A percentile compares a stretch with the other conserved stretches of the same genome.
phyloP scores from a whole-genome alignment of 306 rosid genomes.

The Echinosophora koreensis region DNA sequence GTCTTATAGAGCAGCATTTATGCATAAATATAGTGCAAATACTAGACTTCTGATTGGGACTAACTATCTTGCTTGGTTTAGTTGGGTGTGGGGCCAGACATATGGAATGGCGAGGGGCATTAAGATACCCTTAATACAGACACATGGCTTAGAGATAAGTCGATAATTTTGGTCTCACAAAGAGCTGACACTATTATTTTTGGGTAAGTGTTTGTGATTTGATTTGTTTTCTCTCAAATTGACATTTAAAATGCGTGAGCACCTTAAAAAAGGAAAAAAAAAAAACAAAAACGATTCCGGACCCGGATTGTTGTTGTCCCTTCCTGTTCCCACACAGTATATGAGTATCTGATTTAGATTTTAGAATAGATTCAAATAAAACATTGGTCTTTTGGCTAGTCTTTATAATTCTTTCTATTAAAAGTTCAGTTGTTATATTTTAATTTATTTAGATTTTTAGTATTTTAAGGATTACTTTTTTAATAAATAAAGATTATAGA shows the following conservation, averaged over 20 bases:
- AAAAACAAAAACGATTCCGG: neutral
- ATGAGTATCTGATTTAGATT: neutral
- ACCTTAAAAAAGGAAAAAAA: too few relatives aligned
- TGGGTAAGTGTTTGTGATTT: slow-evolving; percentile 18
- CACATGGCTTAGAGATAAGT: slow-evolving; percentile 52
- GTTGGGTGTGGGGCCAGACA: slow-evolving; percentile 44
- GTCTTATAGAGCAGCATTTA: slow-evolving; percentile 34
- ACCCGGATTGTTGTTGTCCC: slow-evolving; percentile 5
- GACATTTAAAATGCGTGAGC: slow-evolving; percentile 33
- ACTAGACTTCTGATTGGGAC: slow-evolving; percentile 62
- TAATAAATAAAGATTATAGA: too few relatives aligned
- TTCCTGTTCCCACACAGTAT: neutral
- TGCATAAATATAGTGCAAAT: slow-evolving; percentile 39
- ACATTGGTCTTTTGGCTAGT: too few relatives aligned
- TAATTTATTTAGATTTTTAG: too few relatives aligned
- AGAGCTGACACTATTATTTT: slow-evolving; percentile 50
- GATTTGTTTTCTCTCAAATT: slow-evolving; percentile 41
- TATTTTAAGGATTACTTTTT: too few relatives aligned
- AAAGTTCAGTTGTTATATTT: too few relatives aligned
- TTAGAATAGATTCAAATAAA: neutral
- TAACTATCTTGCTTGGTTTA: slow-evolving; percentile 48
- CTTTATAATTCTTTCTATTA: too few relatives aligned
- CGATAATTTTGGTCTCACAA: slow-evolving; percentile 56
- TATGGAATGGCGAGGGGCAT: slow-evolving; percentile 33
- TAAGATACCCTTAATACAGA: slow-evolving; percentile 51